These are phyloP conservation scores for Pythium periplocum DNA, from an alignment of 352 stramenopile species.

Conservation along the genomic window DNA sequence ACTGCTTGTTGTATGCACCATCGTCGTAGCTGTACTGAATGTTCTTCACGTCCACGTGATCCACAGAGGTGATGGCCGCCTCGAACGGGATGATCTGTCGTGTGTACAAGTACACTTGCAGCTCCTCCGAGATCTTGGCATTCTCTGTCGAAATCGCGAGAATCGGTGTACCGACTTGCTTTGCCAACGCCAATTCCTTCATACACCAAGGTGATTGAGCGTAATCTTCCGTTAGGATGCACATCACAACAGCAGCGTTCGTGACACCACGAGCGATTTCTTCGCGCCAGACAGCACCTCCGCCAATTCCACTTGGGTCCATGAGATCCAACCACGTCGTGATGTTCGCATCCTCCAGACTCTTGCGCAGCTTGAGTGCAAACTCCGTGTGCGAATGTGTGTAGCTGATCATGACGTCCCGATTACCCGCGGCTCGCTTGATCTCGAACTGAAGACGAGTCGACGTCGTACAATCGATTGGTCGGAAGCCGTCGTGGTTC, in stretches of 20 bases:
- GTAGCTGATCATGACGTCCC: conserved; percentile 75
- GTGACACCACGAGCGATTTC: conserved; percentile 60
- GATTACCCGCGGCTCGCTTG: conserved; percentile 58
- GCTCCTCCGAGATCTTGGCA: conserved; percentile 67
- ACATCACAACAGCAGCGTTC: conserved; percentile 52
- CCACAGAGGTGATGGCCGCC: conserved; percentile 43
- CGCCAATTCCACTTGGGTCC: conserved; percentile 55
- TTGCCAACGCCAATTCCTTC: conserved; percentile 55
- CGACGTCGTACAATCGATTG: conserved; percentile 62
- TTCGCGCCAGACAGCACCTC: conserved; percentile 56
- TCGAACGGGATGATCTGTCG: conserved; percentile 80
- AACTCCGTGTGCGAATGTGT: conserved; percentile 64
- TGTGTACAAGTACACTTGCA: conserved; percentile 84
- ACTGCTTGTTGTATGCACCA: conserved; percentile 55
- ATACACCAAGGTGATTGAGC: conserved; percentile 54
- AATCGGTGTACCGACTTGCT: conserved; percentile 75
- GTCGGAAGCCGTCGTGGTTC: conserved; percentile 51
- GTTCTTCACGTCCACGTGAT: conserved; percentile 35
- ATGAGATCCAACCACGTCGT: conserved; percentile 67
- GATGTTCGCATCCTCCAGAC: conserved; percentile 51
- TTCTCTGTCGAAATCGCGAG: conserved; percentile 74
- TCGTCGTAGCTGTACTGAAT: conserved; percentile 66
- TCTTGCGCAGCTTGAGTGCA: conserved; percentile 53
- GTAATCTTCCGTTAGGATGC: conserved; percentile 60
- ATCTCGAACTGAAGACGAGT: conserved; percentile 64